These are phyloP conservation scores for Geosmithia morbida DNA, from an alignment of 2,329 filamentous ascomycete genomes.

Conservation along the genomic window DNA sequence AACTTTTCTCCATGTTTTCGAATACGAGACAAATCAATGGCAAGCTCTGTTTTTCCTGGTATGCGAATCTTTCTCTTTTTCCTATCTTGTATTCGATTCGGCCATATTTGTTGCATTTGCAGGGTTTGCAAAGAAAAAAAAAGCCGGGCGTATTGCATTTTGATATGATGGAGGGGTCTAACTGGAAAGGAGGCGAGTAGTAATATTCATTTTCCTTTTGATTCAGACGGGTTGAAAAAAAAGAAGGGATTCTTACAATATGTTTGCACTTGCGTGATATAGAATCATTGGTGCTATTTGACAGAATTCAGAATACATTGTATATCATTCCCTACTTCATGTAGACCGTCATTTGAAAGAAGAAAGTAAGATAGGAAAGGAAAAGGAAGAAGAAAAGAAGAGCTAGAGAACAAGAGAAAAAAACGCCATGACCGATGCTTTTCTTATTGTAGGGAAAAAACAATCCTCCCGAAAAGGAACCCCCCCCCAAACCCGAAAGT, in stretches of 20 bases:
- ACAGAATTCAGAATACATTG: no score
- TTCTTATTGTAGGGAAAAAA: not conserved
- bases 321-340: not conserved
- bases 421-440: not conserved
- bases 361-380: not conserved
- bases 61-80: not conserved
- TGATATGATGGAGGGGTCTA: not conserved
- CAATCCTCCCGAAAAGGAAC: not conserved
- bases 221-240: no score
- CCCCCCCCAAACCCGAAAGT: not conserved
- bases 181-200: not conserved
- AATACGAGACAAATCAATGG: not conserved
- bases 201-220: not conserved
- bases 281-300: not conserved
- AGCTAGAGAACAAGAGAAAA: not conserved
- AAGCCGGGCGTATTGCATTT: not conserved
- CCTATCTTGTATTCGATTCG: not conserved
- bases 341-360: not conserved
- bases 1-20: not conserved
- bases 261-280: not conserved
- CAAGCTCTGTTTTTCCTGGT: not conserved
- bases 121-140: not conserved
- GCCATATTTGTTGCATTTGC: not conserved
- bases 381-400: not conserved
- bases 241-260: no score